Evolutionary conservation across 2,329 filamentous ascomycete genomes (phyloP).

Genomic region (Talaromyces amestolkiae): DNA sequence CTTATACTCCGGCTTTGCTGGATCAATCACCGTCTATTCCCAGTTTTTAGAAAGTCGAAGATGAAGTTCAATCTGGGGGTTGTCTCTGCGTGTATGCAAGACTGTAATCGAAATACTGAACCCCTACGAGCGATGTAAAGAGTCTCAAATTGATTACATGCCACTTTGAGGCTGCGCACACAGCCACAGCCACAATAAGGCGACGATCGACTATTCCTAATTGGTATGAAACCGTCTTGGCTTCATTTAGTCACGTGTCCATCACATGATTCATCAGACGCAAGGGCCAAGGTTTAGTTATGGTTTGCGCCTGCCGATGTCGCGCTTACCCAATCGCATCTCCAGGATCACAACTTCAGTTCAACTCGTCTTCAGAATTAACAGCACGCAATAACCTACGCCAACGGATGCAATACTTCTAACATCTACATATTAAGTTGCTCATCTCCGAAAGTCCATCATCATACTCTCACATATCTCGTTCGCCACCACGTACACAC

Average conservation of each 20-base stretch:
- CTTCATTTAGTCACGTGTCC: not conserved
- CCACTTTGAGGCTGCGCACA: conserved; percentile 9
- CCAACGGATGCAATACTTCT: not conserved
- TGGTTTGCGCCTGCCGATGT: conserved; percentile 16
- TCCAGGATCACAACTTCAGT: not conserved
- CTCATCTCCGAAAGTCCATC: not conserved
- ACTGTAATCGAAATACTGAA: conserved; percentile 7
- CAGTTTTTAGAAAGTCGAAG: not conserved
- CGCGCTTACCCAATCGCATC: conserved; percentile 18
- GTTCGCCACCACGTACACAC: not conserved
- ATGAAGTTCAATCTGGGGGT: not conserved
- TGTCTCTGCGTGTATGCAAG: not conserved
- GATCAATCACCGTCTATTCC: not conserved
- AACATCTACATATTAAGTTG: not conserved
- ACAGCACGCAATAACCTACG: not conserved
- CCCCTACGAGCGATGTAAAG: not conserved
- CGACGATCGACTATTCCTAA: not conserved
- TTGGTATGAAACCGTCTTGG: not conserved
- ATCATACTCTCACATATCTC: conserved; percentile 1
- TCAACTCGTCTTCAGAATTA: conserved; percentile 8
- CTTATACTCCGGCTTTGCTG: not conserved
- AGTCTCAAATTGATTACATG: conserved; percentile 4
- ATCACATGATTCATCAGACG: conserved; percentile 2
- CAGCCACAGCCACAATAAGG: conserved; percentile 14
- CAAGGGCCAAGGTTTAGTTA: not conserved